These are phyloP conservation scores for Piper betle DNA, from an alignment of 164 flowering plant species.

Conservation along the genomic window DNA sequence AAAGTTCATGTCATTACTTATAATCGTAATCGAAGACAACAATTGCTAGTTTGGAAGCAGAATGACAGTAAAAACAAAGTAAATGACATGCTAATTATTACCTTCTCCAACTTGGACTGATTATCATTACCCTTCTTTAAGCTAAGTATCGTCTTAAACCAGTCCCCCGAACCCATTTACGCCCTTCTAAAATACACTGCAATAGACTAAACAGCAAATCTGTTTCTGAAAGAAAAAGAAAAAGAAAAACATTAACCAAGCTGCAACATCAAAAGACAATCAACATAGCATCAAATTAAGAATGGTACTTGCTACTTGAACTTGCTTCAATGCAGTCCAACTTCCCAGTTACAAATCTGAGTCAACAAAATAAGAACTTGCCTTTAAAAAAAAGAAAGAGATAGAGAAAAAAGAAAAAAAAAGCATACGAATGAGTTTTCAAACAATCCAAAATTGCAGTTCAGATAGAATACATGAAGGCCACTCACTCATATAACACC, in stretches of 20 bases:
- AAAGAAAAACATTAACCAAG: not conserved
- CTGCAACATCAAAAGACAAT: too few species aligned
- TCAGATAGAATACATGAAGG: too few species aligned
- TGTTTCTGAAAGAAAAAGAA: not conserved
- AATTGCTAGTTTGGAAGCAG: not conserved
- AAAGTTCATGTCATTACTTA: not conserved
- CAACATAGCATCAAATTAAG: too few species aligned
- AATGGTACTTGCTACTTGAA: too few species aligned
- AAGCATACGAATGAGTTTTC: too few species aligned
- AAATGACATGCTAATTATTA: not conserved
- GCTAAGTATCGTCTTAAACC: conserved; percentile 62
- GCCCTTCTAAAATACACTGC: not conserved
- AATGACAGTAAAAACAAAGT: not conserved
- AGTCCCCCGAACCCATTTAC: conserved; percentile 71
- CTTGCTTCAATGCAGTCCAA: too few species aligned
- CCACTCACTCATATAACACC: too few species aligned
- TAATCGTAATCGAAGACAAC: not conserved
- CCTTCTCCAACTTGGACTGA: conserved; percentile 20
- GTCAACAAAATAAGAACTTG: too few species aligned
- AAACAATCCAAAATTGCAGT: too few species aligned
- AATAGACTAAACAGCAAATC: conserved; percentile 17
- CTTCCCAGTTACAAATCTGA: too few species aligned
- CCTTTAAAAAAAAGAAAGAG: too few species aligned
- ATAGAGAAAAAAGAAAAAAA: too few species aligned
- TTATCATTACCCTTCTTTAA: conserved; percentile 47